Percentiles rank a stretch among this genome's conserved stretches.
phyloP scores from a whole-genome alignment of 805 yeast genomes.

The Spathaspora gorwiae region DNA sequence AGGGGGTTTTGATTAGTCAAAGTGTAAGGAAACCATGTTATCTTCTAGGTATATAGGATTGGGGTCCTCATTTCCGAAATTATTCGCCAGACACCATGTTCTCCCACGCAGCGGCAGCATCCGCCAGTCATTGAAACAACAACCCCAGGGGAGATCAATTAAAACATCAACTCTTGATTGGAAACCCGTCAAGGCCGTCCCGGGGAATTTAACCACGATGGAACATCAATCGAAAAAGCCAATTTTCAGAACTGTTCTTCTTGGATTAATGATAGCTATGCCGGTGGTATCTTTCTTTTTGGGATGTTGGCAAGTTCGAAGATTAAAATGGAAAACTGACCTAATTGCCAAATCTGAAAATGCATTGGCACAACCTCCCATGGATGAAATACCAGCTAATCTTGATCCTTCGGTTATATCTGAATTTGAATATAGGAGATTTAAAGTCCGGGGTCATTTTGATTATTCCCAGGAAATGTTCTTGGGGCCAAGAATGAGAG shows the following conservation, averaged over 20 bases:
- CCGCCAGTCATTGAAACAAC: no score
- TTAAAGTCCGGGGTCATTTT: conserved; percentile 70
- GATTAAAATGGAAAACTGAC: conserved; percentile 84
- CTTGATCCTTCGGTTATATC: conserved; percentile 59
- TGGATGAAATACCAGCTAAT: conserved; percentile 61
- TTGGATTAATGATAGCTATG: conserved; percentile 60
- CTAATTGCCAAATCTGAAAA: conserved; percentile 82
- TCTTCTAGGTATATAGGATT: no score
- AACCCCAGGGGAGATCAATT: conserved; percentile 16
- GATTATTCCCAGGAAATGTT: conserved; percentile 83
- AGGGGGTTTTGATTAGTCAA: no score
- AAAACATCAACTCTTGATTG: conserved; percentile 78
- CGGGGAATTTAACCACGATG: conserved; percentile 30
- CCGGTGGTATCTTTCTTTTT: conserved; percentile 81
- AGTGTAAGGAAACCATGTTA: no score
- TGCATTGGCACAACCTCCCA: conserved; percentile 66
- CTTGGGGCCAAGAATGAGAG: conserved; percentile 81
- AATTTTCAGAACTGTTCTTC: conserved; percentile 32
- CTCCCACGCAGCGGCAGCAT: no score
- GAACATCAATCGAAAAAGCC: conserved; percentile 37
- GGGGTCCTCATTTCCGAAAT: no score
- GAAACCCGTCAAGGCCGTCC: conserved; percentile 64
- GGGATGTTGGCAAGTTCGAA: conserved; percentile 89
- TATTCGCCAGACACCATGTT: no score
- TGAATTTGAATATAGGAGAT: conserved; percentile 79